Evolutionary conservation across 2,329 filamentous ascomycete genomes (phyloP), one percentile per base, ranked within the genome.

Genomic region (Talaromyces piceae): DNA sequence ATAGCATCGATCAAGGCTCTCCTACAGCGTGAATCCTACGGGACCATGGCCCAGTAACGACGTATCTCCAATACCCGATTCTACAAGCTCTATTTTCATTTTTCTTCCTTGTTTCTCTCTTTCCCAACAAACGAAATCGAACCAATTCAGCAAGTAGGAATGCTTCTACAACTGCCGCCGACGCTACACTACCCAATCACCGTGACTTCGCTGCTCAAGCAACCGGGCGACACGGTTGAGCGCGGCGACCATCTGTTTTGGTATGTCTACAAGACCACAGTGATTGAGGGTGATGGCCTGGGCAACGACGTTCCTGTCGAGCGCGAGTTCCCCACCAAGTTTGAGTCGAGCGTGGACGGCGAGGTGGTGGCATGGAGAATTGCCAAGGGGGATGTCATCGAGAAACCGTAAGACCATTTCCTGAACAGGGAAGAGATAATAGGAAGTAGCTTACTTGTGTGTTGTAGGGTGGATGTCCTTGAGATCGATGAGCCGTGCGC

Each of bases 181-280:
- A 70, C 81, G 70, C 81, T 96, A 60, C 87, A 86, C 70, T 98
- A 97, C 71, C 93, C 93, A 62, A 91, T 97, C 71, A 95, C 86
- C 60, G 85, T 98, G 70, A 90, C 84, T 61, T 86, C 88, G 69
- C 78, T 97, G 55, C 80, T 91, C 59, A 90, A 89, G 69, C 74
- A 77, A 58, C 80, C 81, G 18, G 86, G 87, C 68, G 88, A 95
- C 61, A 66, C 79, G 56, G 80, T 98, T 63, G 78, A 82, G 62
- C 86, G 86, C 68, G 78, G 88, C 63, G 86, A 90, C 62, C 79
- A 83, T 50, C 78, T 97, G 51, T 84, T 98, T 66, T 82, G 87
- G 67, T 98, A 96, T 77, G 84, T 83, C 56, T 98, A 91, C 73
- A 83, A 83, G 62, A 91, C 85, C 70, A 84, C 76, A 26, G 78